Percentiles rank a stretch among this genome's conserved stretches.
These are phyloP conservation scores for Cladosporium sp. DNA, from an alignment of 2,329 filamentous ascomycete genomes.

Conservation along the genomic window DNA sequence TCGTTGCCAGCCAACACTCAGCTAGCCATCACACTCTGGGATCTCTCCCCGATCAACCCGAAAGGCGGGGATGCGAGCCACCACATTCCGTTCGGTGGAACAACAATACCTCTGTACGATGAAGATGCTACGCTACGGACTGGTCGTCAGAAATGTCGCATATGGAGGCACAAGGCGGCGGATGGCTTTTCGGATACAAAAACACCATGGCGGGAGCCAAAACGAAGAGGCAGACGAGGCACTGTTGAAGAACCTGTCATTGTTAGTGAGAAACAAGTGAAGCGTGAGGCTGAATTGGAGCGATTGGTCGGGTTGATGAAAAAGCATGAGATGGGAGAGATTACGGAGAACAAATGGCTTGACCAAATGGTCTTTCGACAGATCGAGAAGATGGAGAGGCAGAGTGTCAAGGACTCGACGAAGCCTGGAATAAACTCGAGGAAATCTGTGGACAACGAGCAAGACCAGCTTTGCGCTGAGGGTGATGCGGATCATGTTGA, in stretches of 20 bases:
- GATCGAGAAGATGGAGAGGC: constrained; percentile 62
- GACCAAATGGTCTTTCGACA: constrained; percentile 90
- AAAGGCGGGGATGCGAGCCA: constrained; percentile 66
- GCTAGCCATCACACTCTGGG: constrained; percentile 92
- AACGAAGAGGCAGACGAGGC: constrained; percentile 45
- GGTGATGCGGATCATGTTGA: constrained; percentile 44
- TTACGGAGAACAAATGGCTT: constrained; percentile 88
- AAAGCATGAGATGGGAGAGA: constrained; percentile 97
- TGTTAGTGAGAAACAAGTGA: constrained; percentile 30
- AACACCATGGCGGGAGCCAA: constrained; percentile 66
- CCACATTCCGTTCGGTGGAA: constrained; percentile 87
- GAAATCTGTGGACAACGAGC: constrained; percentile 8
- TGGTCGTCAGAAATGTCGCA: constrained; percentile 82
- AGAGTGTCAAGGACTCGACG: constrained; percentile 36
- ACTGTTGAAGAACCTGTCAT: constrained; percentile 59
- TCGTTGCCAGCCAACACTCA: constrained; percentile 76
- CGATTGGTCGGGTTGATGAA: constrained; percentile 87
- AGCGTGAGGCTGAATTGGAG: constrained; percentile 66
- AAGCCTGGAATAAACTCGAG: constrained; percentile 16
- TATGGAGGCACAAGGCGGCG: constrained; percentile 76
- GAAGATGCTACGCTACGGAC: constrained; percentile 86
- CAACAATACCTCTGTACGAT: constrained; percentile 88
- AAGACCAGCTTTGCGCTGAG: constrained; percentile 30
- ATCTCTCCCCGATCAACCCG: constrained; percentile 75
- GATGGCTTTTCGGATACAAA: constrained; percentile 77